These are phyloP conservation scores for Penicillium macrosclerotiorum DNA, from an alignment of 495 filamentous ascomycete species.

Conservation along the genomic window DNA sequence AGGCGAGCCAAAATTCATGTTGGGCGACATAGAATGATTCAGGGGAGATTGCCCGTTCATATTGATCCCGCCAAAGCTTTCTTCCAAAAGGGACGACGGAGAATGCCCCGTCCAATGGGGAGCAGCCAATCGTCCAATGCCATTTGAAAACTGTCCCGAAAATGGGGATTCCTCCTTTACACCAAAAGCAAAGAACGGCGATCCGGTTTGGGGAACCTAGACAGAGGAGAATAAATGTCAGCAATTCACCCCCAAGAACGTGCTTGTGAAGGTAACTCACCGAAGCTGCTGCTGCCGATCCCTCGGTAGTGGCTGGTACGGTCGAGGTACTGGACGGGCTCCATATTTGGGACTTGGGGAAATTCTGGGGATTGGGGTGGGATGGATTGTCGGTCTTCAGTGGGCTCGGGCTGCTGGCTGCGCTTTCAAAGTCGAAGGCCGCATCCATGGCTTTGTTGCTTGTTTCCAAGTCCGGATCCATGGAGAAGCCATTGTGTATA, in stretches of 20 bases:
- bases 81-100: conserved; percentile 51
- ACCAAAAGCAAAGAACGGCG: conserved; percentile 33
- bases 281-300: conserved; percentile 23
- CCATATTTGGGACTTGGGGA: conserved; percentile 27
- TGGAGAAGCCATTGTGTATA: conserved; percentile 29
- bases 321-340: conserved; percentile 21
- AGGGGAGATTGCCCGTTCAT: conserved; percentile 43
- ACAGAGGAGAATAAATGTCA: no score
- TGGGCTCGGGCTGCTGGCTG: conserved; percentile 62
- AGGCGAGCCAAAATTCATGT: conserved; percentile 33
- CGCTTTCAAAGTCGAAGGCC: conserved; percentile 69
- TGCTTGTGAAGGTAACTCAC: conserved; percentile 23
- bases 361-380: conserved; percentile 22
- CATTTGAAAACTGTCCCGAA: conserved; percentile 34
- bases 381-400: conserved; percentile 36
- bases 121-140: conserved; percentile 45
- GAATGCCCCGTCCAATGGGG: conserved; percentile 50
- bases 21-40: conserved; percentile 28
- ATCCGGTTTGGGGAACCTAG: conserved; percentile 24
- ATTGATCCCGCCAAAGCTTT: conserved; percentile 44
- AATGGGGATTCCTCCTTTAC: conserved; percentile 51
- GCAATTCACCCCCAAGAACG: no score
- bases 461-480: conserved; percentile 48
- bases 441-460: conserved; percentile 63
- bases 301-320: conserved; percentile 6